A percentile compares a stretch with the other conserved stretches of the same genome.
Evolutionary conservation across 768 basidiomycete genomes (phyloP).

Genomic region (Auriscalpium orientale): DNA sequence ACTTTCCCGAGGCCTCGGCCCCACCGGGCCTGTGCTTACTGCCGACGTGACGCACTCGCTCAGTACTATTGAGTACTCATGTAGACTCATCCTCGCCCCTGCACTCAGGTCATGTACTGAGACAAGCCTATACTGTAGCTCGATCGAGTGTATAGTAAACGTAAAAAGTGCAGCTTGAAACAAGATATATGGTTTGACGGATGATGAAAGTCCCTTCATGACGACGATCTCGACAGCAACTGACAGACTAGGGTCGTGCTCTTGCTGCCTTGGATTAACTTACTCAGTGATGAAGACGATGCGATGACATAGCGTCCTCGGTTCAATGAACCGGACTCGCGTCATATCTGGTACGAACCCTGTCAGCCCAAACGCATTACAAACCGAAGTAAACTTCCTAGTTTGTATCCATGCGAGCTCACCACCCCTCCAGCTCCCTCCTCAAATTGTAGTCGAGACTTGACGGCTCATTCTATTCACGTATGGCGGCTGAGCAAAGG

Average conservation of each 20-base stretch:
- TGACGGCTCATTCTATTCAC: constrained; percentile 74
- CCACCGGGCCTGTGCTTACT: too few species aligned
- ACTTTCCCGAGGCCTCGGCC: too few species aligned
- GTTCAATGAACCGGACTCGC: constrained; percentile 47
- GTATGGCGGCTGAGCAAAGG: constrained; percentile 14
- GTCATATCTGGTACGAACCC: constrained; percentile 33
- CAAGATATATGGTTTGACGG: not conserved
- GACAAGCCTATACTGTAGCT: too few species aligned
- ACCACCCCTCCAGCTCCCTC: constrained; percentile 87
- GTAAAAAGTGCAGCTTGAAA: not conserved
- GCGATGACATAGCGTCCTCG: constrained; percentile 41
- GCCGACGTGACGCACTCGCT: too few species aligned
- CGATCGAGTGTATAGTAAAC: too few species aligned
- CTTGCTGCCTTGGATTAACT: constrained; percentile 21
- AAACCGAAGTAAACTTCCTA: constrained; percentile 32
- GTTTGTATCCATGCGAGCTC: constrained; percentile 93
- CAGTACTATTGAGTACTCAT: too few species aligned
- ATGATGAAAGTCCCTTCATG: not conserved
- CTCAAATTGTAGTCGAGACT: constrained; percentile 80
- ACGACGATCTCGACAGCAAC: constrained; percentile 8
- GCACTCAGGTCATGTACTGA: too few species aligned
- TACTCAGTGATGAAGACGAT: constrained; percentile 30
- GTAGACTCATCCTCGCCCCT: too few species aligned
- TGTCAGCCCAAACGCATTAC: not conserved
- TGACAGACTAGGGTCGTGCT: constrained; percentile 13